Percentiles rank a stretch among this genome's conserved stretches.
Conservation (phyloP, 228 moss, liverwort and hornwort species). For the Sphagnum magellanicum region DNA sequence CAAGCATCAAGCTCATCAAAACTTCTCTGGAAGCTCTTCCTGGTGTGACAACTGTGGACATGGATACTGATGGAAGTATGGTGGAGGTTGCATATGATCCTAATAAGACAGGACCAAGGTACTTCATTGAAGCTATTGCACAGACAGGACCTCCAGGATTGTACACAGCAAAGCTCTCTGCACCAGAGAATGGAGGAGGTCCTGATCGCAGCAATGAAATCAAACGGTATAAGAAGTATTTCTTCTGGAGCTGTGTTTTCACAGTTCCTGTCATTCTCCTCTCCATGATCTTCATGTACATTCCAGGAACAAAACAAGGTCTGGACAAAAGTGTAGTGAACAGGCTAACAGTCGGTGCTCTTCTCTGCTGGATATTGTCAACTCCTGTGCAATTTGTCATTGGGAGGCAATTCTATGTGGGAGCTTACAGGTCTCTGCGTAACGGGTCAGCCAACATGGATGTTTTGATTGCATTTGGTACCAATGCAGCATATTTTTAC, state of each 20-base stretch:
- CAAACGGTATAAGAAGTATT: constrained; percentile 41
- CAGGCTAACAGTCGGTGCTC: constrained; percentile 62
- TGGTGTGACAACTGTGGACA: constrained; percentile 74
- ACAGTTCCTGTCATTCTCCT: constrained; percentile 81
- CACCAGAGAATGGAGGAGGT: constrained; percentile 43
- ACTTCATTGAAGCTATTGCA: constrained; percentile 79
- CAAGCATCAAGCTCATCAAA: constrained; percentile 56
- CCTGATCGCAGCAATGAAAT: constrained; percentile 71
- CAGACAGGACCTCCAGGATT: constrained; percentile 38
- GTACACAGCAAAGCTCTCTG: constrained; percentile 55
- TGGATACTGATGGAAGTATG: constrained; percentile 41
- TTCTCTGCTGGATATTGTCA: constrained; percentile 68
- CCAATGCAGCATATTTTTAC: constrained; percentile 96
- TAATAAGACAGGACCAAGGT: constrained; percentile 71
- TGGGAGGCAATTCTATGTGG: constrained; percentile 78
- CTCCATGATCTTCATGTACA: constrained; percentile 86
- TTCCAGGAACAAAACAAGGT: constrained; percentile 56
- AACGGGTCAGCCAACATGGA: constrained; percentile 92
- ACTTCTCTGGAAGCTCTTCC: constrained; percentile 59
- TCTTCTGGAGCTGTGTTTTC: constrained; percentile 91
- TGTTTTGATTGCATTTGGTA: constrained; percentile 82
- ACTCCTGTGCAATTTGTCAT: constrained; percentile 91
- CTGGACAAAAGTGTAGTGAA: constrained; percentile 63
- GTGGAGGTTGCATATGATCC: constrained; percentile 75
- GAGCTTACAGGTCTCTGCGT: constrained; percentile 85